A percentile compares a stretch with the other conserved stretches of the same genome.
Evolutionary conservation across 2,329 filamentous ascomycete genomes (phyloP).

Genomic region (Coniella vitis): DNA sequence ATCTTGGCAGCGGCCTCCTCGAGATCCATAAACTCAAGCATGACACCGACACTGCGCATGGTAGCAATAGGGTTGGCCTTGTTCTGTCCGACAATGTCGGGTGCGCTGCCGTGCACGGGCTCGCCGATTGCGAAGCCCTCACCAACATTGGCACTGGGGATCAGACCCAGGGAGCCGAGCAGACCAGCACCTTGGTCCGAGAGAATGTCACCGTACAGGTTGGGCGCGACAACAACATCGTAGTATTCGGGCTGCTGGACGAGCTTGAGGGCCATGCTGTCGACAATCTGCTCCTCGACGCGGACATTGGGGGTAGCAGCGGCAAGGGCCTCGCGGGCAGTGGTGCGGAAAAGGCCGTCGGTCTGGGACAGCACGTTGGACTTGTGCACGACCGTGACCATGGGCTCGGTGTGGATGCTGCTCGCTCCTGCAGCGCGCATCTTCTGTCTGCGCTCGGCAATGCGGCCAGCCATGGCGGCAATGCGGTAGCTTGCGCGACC

Average conservation of each 20-base stretch:
- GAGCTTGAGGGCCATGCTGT: conserved; percentile 99
- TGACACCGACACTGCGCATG: conserved; percentile 80
- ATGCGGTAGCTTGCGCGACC: conserved; percentile 81
- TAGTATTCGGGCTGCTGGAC: conserved; percentile 93
- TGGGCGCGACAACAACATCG: conserved; percentile 96
- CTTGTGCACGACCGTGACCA: conserved; percentile 98
- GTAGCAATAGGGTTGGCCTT: conserved; percentile 98
- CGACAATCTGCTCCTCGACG: conserved; percentile 96
- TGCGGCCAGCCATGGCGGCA: conserved; percentile 87
- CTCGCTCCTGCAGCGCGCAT: conserved; percentile 56
- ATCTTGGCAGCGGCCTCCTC: conserved; percentile 81
- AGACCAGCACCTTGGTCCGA: conserved; percentile 93
- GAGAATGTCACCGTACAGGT: conserved; percentile 94
- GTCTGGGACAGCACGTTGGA: conserved; percentile 95
- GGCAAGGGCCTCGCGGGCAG: conserved; percentile 66
- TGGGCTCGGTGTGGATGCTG: conserved; percentile 59
- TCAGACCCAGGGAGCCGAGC: conserved; percentile 84
- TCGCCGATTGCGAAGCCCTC: conserved; percentile 93
- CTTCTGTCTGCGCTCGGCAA: conserved; percentile 79
- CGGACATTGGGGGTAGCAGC: conserved; percentile 47
- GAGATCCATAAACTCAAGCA: conserved; percentile 93
- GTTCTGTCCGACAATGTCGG: conserved; percentile 86
- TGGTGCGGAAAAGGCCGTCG: conserved; percentile 87
- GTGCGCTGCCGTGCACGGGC: conserved; percentile 93
- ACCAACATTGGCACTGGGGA: conserved; percentile 92